A percentile compares a stretch with the other conserved stretches of the same genome.
Conservation (phyloP, 306 rosid genomes). For the Bauhinia variegata region DNA sequence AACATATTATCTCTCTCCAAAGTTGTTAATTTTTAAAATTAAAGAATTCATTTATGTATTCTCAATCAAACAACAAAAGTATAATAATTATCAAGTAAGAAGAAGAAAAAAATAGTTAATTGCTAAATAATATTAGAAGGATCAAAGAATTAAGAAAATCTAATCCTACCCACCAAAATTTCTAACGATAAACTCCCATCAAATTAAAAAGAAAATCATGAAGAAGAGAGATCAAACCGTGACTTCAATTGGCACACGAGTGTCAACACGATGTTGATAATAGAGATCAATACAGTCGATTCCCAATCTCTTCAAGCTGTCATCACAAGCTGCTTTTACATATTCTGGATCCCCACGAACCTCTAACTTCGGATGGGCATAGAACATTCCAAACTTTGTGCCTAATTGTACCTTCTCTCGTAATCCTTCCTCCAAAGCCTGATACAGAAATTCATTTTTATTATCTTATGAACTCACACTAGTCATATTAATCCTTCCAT, state of each 20-base stretch:
- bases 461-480: too few relatives aligned
- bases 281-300: conserved; percentile 51
- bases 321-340: conserved; percentile 52
- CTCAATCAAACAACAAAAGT: too few relatives aligned
- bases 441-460: background rate
- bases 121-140: too few relatives aligned
- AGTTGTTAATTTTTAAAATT: too few relatives aligned
- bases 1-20: too few relatives aligned
- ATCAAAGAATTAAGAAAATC: too few relatives aligned
- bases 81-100: too few relatives aligned
- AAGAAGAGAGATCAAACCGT: conserved; percentile 37
- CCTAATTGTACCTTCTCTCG: conserved; percentile 50
- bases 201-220: background rate
- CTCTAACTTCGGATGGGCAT: conserved; percentile 2
- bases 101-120: too few relatives aligned
- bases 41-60: too few relatives aligned
- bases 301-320: conserved; percentile 45
- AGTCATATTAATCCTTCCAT: too few relatives aligned
- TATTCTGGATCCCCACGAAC: conserved; percentile 45
- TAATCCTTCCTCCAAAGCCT: conserved; percentile 47
- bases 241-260: conserved; percentile 54
- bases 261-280: conserved; percentile 57
- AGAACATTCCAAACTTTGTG: conserved; percentile 43
- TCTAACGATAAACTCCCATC: too few relatives aligned
- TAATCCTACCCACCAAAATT: too few relatives aligned